Conservation (phyloP, 176 grass and related monocot genomes). For the Triticum urartu region DNA sequence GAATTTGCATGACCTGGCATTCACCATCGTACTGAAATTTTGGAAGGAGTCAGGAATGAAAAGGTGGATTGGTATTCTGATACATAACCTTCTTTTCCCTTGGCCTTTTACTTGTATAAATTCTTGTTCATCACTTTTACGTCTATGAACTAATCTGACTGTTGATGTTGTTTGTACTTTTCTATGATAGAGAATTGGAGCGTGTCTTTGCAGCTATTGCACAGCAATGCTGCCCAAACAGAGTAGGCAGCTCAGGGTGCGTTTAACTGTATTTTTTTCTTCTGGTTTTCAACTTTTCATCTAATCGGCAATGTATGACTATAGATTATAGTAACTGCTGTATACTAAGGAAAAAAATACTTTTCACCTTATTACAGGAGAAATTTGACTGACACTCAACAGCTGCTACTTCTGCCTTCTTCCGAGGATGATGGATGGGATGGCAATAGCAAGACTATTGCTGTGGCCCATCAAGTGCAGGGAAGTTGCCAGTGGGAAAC, state of each 20-base stretch:
- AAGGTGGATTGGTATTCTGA: constrained; percentile 41
- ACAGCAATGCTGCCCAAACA: constrained; percentile 69
- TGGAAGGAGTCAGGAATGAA: constrained; percentile 80
- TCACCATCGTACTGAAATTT: constrained; percentile 85
- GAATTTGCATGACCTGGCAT: constrained; percentile 79
- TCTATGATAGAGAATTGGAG: constrained; percentile 72
- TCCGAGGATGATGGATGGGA: constrained; percentile 57
- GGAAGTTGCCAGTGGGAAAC: constrained; percentile 83
- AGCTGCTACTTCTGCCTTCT: constrained; percentile 52
- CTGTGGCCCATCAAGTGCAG: constrained; percentile 47
- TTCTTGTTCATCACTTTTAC: constrained; percentile 10
- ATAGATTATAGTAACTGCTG: not conserved
- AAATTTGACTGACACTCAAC: constrained; percentile 41
- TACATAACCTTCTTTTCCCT: constrained; percentile 11
- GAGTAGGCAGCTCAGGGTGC: constrained; percentile 44
- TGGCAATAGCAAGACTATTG: constrained; percentile 39
- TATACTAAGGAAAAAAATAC: constrained; percentile 10
- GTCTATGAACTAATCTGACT: constrained; percentile 24
- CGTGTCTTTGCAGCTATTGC: constrained; percentile 74
- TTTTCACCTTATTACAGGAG: constrained; percentile 52
- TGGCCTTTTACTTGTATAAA: not conserved
- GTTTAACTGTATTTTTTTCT: constrained; percentile 11
- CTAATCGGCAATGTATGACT: not conserved
- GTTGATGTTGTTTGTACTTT: constrained; percentile 5
- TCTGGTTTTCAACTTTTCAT: not conserved